A percentile compares a stretch with the other conserved stretches of the same genome.
These are phyloP conservation scores for Microsporum audouinii DNA, from an alignment of 2,329 filamentous ascomycete species.

Conservation along the genomic window DNA sequence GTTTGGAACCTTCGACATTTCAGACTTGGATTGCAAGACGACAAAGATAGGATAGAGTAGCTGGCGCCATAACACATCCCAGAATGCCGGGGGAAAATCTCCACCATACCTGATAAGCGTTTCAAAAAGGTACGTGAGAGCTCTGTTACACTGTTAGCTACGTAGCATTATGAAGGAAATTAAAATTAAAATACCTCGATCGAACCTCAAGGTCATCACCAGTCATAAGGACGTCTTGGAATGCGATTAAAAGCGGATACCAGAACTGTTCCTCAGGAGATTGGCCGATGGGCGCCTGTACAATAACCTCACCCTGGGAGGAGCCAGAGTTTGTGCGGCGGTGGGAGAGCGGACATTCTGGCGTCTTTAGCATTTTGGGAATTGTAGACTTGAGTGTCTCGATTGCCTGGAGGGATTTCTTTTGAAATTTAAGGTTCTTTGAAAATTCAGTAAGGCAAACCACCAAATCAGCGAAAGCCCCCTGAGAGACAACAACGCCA, in stretches of 20 bases:
- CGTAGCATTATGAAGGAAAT: neutral
- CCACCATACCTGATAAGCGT: constrained; percentile 81
- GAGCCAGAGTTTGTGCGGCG: constrained; percentile 39
- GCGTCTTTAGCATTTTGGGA: constrained; percentile 86
- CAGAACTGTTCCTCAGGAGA: constrained; percentile 95
- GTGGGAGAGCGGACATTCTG: constrained; percentile 81
- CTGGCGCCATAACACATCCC: constrained; percentile 96
- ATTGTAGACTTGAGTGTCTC: constrained; percentile 90
- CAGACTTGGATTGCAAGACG: constrained; percentile 88
- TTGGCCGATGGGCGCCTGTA: constrained; percentile 36
- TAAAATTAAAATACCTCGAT: constrained; percentile 45
- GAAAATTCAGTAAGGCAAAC: constrained; percentile 97
- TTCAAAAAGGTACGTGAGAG: constrained; percentile 93
- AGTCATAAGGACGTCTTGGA: constrained; percentile 98
- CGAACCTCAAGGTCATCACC: constrained; percentile 95
- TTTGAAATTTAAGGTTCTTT: constrained; percentile 97
- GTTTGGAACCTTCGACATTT: constrained; percentile 89
- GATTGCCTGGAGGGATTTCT: constrained; percentile 93
- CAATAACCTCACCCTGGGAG: neutral
- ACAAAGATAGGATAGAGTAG: constrained; percentile 97
- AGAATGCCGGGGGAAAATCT: constrained; percentile 86
- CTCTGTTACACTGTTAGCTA: constrained; percentile 33
- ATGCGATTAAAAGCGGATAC: constrained; percentile 96
- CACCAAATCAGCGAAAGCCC: constrained; percentile 89
- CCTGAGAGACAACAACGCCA: constrained; percentile 89